Conservation (phyloP, 176 grass and related monocot genomes). For the Oryza brachyantha region DNA sequence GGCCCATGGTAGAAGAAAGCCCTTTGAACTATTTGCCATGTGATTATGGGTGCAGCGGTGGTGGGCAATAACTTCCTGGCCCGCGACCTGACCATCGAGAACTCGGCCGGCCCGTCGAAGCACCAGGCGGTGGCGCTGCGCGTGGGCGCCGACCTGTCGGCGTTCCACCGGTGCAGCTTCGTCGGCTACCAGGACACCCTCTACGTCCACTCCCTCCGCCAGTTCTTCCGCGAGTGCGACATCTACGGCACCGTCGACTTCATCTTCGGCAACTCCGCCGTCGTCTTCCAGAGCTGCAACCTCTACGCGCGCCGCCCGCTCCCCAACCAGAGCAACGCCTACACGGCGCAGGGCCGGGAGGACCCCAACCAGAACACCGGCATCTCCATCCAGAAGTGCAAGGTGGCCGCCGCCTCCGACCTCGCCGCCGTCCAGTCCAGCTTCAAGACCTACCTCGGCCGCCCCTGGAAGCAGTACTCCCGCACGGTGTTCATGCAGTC, state of each 20-base stretch:
- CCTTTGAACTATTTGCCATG: not conserved
- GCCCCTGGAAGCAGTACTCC: slow-evolving; percentile 78
- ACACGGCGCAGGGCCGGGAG: slow-evolving; percentile 68
- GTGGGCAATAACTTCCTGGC: slow-evolving; percentile 66
- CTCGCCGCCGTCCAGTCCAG: slow-evolving; percentile 35
- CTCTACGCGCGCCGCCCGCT: slow-evolving; percentile 62
- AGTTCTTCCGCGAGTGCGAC: slow-evolving; percentile 85
- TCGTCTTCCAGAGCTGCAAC: slow-evolving; percentile 70
- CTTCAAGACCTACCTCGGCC: slow-evolving; percentile 54
- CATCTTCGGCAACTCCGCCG: slow-evolving; percentile 77
- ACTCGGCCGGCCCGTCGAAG: slow-evolving; percentile 59
- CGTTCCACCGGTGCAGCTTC: slow-evolving; percentile 76
- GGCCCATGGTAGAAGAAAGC: too few relatives aligned
- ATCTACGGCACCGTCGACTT: slow-evolving; percentile 85
- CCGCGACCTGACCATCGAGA: slow-evolving; percentile 76
- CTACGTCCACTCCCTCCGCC: slow-evolving; percentile 76
- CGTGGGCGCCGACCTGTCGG: slow-evolving; percentile 53
- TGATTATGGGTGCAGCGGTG: slow-evolving; percentile 41
- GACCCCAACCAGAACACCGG: slow-evolving; percentile 90
- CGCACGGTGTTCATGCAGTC: slow-evolving; percentile 70
- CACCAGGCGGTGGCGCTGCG: slow-evolving; percentile 80
- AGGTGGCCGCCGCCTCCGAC: slow-evolving; percentile 60
- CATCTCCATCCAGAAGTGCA: slow-evolving; percentile 71
- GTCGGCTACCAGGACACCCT: slow-evolving; percentile 90
- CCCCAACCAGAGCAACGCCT: slow-evolving; percentile 62